Conservation (phyloP, 176 grass and related monocot species). For the Calamus simplicifolius region DNA sequence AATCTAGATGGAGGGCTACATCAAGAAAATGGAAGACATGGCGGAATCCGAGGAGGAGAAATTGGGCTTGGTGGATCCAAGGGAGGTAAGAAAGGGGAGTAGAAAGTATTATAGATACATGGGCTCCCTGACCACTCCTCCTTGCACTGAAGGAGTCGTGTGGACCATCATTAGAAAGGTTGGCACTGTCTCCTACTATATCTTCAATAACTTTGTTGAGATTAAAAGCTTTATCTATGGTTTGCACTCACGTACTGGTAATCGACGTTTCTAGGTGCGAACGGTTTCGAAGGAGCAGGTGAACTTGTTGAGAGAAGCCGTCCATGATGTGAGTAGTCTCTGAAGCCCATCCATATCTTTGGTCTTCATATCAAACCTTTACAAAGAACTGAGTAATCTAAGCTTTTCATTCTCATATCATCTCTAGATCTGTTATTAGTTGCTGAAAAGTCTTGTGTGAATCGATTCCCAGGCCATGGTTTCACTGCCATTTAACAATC, state of each 20-base stretch:
- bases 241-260: neutral
- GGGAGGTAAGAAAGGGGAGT: slow-evolving; percentile 10
- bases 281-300: slow-evolving; percentile 49
- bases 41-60: slow-evolving; percentile 26
- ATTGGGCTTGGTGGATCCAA: slow-evolving; percentile 30
- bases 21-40: slow-evolving; percentile 21
- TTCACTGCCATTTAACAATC: too few relatives aligned
- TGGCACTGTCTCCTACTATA: slow-evolving; percentile 1
- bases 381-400: neutral
- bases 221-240: neutral
- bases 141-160: slow-evolving; percentile 64
- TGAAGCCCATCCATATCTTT: neutral
- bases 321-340: slow-evolving; percentile 45
- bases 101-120: slow-evolving; percentile 64
- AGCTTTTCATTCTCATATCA: neutral
- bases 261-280: slow-evolving; percentile 28
- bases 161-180: slow-evolving; percentile 65
- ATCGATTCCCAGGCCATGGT: too few relatives aligned
- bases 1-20: slow-evolving; percentile 43
- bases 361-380: neutral
- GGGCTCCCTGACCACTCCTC: slow-evolving; percentile 68
- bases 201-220: neutral
- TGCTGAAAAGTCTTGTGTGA: too few relatives aligned
- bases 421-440: too few relatives aligned
- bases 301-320: slow-evolving; percentile 49